These are phyloP conservation scores for Mycena citricolor DNA, from an alignment of 1,284 basidiomycete genomes.

Conservation along the genomic window DNA sequence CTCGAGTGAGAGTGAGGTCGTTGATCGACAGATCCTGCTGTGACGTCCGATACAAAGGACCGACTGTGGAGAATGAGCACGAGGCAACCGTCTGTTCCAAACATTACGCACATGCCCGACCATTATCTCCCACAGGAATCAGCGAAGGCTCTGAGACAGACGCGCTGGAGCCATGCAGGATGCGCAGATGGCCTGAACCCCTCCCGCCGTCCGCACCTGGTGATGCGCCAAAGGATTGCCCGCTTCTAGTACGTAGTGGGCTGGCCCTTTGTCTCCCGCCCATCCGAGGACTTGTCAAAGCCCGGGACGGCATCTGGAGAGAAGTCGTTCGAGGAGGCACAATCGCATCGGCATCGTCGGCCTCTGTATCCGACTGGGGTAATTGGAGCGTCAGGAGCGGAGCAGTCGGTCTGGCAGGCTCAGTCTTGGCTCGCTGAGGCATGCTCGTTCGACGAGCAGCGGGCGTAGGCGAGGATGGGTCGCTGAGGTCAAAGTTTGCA, in stretches of 20 bases:
- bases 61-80: slow-evolving; percentile 17
- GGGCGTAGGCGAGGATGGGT: slow-evolving; percentile 63
- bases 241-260: slow-evolving; percentile 40
- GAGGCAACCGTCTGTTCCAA: slow-evolving; percentile 21
- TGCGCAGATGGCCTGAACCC: slow-evolving; percentile 52
- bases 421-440: slow-evolving; percentile 26
- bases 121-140: slow-evolving; percentile 50
- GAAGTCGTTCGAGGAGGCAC: slow-evolving; percentile 61
- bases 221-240: slow-evolving; percentile 37
- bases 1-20: slow-evolving; percentile 43
- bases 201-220: slow-evolving; percentile 31
- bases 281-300: slow-evolving; percentile 23
- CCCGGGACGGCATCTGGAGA: slow-evolving; percentile 42
- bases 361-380: slow-evolving; percentile 30
- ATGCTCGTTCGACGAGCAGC: slow-evolving; percentile 41
- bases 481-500: slow-evolving; percentile 54
- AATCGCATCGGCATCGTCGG: slow-evolving; percentile 38
- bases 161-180: slow-evolving; percentile 65
- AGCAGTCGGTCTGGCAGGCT: slow-evolving; percentile 21
- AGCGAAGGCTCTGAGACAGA: slow-evolving; percentile 79
- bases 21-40: slow-evolving; percentile 54
- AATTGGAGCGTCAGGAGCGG: slow-evolving; percentile 38
- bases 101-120: slow-evolving; percentile 27
- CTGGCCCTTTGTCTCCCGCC: slow-evolving; percentile 40
- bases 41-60: slow-evolving; percentile 37